phyloP scores from a whole-genome alignment of 1,139 yeast genomes.

The Lodderomyces metapsilosis region DNA sequence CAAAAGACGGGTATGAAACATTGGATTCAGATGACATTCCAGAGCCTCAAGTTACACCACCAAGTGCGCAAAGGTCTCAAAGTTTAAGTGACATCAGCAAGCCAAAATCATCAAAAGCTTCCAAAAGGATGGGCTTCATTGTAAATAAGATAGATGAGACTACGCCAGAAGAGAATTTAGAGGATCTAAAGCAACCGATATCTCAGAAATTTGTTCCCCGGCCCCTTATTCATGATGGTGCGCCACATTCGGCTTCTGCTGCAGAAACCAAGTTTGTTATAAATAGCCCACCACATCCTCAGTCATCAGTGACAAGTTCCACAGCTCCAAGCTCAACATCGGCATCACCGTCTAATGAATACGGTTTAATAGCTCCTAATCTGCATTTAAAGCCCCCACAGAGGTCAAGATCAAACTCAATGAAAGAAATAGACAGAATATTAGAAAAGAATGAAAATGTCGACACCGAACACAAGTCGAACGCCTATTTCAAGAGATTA shows the following conservation, averaged over 20 bases:
- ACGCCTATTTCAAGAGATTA: conserved; percentile 69
- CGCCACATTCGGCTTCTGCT: conserved; percentile 21
- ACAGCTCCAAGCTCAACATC: conserved; percentile 11
- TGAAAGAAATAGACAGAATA: conserved; percentile 39
- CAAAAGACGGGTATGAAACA: conserved; percentile 4
- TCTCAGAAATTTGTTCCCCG: neutral
- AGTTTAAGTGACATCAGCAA: conserved; percentile 37
- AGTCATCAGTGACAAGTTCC: conserved; percentile 12
- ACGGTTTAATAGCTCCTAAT: conserved; percentile 13
- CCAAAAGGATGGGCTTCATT: conserved; percentile 66
- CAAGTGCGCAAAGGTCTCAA: conserved; percentile 42
- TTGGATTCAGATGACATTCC: neutral
- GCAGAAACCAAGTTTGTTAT: conserved; percentile 23
- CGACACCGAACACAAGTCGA: conserved; percentile 50
- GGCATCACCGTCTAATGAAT: conserved; percentile 13
- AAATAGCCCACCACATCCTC: conserved; percentile 18
- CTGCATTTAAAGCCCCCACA: conserved; percentile 8
- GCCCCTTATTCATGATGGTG: neutral
- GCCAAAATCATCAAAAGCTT: conserved; percentile 56
- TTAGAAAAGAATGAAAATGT: conserved; percentile 41
- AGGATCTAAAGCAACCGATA: conserved; percentile 4
- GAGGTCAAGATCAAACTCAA: conserved; percentile 39
- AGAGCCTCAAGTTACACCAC: conserved; percentile 14
- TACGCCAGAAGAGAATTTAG: conserved; percentile 6
- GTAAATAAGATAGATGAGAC: conserved; percentile 42